Conservation (phyloP, 257 asterid species). For the Leptodermis oblonga region DNA sequence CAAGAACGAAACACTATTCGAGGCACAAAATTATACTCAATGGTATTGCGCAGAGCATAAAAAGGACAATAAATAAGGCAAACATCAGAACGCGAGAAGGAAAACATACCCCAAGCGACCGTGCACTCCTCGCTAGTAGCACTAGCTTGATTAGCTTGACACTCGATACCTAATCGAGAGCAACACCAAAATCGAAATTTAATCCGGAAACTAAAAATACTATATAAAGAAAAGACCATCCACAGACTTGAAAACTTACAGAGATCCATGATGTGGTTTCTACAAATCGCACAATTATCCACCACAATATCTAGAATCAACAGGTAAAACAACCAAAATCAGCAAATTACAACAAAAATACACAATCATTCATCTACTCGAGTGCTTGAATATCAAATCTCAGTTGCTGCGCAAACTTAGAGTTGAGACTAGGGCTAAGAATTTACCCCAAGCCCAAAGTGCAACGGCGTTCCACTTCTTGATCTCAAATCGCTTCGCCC, state of each 20-base stretch:
- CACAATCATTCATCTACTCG: too few relatives aligned
- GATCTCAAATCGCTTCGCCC: constrained; percentile 72
- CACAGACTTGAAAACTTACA: constrained; percentile 43
- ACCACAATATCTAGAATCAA: constrained; percentile 80
- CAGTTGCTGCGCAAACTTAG: constrained; percentile 16
- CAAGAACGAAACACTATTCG: too few relatives aligned
- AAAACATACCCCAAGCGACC: constrained; percentile 92
- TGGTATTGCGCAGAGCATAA: not conserved
- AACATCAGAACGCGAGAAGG: not conserved
- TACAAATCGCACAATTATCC: constrained; percentile 92
- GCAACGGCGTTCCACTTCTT: constrained; percentile 94
- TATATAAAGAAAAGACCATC: not conserved
- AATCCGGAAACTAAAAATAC: not conserved
- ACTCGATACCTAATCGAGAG: constrained; percentile 68
- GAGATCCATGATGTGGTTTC: constrained; percentile 97
- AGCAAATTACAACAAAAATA: not conserved
- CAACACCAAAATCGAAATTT: not conserved
- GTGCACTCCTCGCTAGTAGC: constrained; percentile 99
- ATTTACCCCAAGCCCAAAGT: constrained; percentile 92
- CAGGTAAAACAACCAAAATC: not conserved
- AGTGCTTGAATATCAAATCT: not conserved
- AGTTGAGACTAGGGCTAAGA: constrained; percentile 24
- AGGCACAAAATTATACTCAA: not conserved
- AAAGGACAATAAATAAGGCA: too few relatives aligned
- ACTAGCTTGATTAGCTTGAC: constrained; percentile 98